A percentile compares a stretch with the other conserved stretches of the same genome.
These are phyloP conservation scores for Thermothelomyces thermophilus DNA, from an alignment of 2,329 filamentous ascomycete genomes.

Conservation along the genomic window DNA sequence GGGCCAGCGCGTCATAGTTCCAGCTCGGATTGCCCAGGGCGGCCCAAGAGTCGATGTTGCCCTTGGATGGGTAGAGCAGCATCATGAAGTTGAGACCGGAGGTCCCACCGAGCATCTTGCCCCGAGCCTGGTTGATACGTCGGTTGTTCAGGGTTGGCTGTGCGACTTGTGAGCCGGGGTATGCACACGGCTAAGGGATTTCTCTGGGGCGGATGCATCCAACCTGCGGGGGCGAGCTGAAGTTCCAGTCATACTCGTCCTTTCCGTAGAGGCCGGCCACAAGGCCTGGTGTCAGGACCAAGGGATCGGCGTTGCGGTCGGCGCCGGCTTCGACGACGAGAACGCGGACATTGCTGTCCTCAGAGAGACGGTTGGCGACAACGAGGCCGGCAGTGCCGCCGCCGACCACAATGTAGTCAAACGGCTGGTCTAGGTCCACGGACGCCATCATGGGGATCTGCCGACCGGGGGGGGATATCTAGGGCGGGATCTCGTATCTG, in stretches of 20 bases:
- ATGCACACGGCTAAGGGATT: not conserved
- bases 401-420: constrained; percentile 44
- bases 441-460: constrained; percentile 9
- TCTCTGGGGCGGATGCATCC: not conserved
- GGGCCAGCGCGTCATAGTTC: constrained; percentile 25
- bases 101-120: constrained; percentile 30
- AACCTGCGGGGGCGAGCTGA: constrained; percentile 33
- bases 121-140: constrained; percentile 29
- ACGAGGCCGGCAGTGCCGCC: constrained; percentile 46
- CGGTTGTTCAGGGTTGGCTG: constrained; percentile 26
- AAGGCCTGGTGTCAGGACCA: constrained; percentile 34
- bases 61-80: constrained; percentile 25
- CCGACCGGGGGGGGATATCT: not conserved
- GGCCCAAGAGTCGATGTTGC: constrained; percentile 27
- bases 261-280: constrained; percentile 30
- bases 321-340: constrained; percentile 37
- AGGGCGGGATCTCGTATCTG: not conserved
- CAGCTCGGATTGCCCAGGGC: constrained; percentile 27
- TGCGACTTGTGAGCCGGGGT: not conserved
- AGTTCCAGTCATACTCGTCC: constrained; percentile 37
- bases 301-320: constrained; percentile 30
- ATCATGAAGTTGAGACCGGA: constrained; percentile 28
- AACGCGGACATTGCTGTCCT: constrained; percentile 31
- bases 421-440: constrained; percentile 23
- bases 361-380: constrained; percentile 38